phyloP scores from a whole-genome alignment of 257 asterid genomes.

The Capsicum chinense region DNA sequence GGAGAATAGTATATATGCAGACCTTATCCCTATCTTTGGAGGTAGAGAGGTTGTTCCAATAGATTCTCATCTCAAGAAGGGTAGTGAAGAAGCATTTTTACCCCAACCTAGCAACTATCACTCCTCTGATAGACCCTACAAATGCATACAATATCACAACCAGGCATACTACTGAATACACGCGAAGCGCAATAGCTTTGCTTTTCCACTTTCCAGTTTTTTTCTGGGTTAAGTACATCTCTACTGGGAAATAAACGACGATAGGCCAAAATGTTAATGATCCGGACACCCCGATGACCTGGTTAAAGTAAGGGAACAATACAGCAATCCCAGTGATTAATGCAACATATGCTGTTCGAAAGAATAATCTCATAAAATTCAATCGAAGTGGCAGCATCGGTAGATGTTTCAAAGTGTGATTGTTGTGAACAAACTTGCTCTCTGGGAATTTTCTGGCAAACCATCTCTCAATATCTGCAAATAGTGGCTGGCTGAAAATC shows the following conservation, averaged over 20 bases:
- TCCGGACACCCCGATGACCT: conserved; percentile 77
- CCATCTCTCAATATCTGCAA: conserved; percentile 60
- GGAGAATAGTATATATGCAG: neutral
- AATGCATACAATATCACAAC: conserved; percentile 64
- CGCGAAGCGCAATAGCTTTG: conserved; percentile 51
- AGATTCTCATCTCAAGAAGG: neutral
- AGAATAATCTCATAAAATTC: conserved; percentile 54
- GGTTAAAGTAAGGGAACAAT: conserved; percentile 77
- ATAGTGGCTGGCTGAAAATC: conserved; percentile 79
- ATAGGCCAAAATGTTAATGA: conserved; percentile 81
- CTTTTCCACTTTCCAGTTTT: conserved; percentile 47
- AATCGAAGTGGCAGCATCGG: conserved; percentile 41
- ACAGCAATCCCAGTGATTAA: conserved; percentile 57
- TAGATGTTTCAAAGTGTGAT: conserved; percentile 44
- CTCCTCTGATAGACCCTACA: conserved; percentile 71
- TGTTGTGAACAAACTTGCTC: conserved; percentile 39
- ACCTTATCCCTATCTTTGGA: neutral
- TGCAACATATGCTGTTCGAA: conserved; percentile 64
- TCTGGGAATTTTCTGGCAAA: conserved; percentile 49
- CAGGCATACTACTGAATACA: conserved; percentile 48
- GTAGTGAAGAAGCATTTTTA: neutral
- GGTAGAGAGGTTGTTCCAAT: neutral
- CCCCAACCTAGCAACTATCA: conserved; percentile 54
- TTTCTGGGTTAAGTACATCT: conserved; percentile 77
- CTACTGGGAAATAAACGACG: conserved; percentile 73